Evolutionary conservation across 768 basidiomycete species (phyloP).

Genomic region (Lactarius trivialis): DNA sequence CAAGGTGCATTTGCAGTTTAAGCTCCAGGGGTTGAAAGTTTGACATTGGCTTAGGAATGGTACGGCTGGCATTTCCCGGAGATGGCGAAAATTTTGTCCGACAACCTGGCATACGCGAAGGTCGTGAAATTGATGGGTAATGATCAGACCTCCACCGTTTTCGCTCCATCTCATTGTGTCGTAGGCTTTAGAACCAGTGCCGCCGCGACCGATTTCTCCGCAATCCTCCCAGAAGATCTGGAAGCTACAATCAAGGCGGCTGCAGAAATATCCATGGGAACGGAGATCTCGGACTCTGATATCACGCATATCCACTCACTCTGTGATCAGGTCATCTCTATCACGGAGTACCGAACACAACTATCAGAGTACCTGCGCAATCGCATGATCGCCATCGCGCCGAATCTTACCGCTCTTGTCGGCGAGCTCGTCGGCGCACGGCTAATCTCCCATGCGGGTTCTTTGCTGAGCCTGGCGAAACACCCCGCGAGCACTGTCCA

Average conservation of each 20-base stretch:
- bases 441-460: conserved; percentile 69
- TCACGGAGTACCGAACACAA: conserved; percentile 90
- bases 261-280: conserved; percentile 98
- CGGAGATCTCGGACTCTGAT: conserved; percentile 95
- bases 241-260: conserved; percentile 93
- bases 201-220: conserved; percentile 73
- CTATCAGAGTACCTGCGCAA: conserved; percentile 95
- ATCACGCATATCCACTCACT: conserved; percentile 95
- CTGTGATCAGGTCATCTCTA: conserved; percentile 97
- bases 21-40: background rate
- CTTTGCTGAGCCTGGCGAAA: conserved; percentile 62
- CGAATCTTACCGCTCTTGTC: conserved; percentile 84
- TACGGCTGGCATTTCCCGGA: conserved; percentile 99
- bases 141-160: conserved; percentile 21
- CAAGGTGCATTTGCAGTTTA: conserved; percentile 45
- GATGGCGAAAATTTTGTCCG: conserved; percentile 96
- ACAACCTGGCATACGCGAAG: conserved; percentile 96
- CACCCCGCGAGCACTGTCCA: conserved; percentile 76
- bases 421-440: conserved; percentile 74
- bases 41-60: conserved; percentile 79
- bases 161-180: background rate
- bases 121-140: conserved; percentile 85
- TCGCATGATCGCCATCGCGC: conserved; percentile 97
- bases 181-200: conserved; percentile 94
- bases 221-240: conserved; percentile 94